Conservation (phyloP, 306 rosid species). For the Castanea sativa region DNA sequence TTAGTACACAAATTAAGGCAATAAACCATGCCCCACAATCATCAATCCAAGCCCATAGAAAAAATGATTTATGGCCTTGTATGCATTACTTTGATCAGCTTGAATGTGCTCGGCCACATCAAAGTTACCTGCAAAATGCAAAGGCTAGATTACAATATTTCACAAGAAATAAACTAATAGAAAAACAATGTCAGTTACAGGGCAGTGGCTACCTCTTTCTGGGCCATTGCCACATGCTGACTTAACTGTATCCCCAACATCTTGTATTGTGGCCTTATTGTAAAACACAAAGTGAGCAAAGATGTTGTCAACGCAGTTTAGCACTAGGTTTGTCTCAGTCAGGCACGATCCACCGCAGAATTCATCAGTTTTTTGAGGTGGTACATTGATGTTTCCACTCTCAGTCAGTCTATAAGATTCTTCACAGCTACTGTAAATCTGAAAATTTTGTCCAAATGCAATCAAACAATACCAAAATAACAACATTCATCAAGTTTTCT, state of each 20-base stretch:
- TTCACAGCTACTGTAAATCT: constrained; percentile 81
- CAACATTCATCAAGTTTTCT: too few species aligned
- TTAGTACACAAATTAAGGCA: constrained; percentile 10
- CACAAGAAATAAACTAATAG: neutral
- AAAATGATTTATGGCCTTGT: constrained; percentile 31
- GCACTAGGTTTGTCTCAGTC: constrained; percentile 69
- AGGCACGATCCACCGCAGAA: constrained; percentile 77
- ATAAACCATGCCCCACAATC: constrained; percentile 32
- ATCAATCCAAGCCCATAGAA: constrained; percentile 42
- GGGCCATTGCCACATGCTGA: constrained; percentile 81
- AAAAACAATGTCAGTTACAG: neutral
- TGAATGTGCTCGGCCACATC: constrained; percentile 59
- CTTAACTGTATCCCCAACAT: constrained; percentile 51
- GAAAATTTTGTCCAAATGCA: neutral
- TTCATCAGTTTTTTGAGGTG: constrained; percentile 39
- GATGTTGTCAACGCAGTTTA: constrained; percentile 57
- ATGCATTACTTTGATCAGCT: constrained; percentile 36
- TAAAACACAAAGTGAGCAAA: constrained; percentile 59
- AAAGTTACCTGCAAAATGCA: constrained; percentile 53
- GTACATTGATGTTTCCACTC: constrained; percentile 59
- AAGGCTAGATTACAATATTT: neutral
- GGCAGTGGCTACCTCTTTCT: constrained; percentile 51
- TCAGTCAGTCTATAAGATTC: constrained; percentile 56
- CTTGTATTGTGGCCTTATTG: constrained; percentile 70
- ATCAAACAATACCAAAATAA: neutral